These are phyloP conservation scores for Cryptosporidium felis DNA, from an alignment of 169 alveolate genomes.

Conservation along the genomic window DNA sequence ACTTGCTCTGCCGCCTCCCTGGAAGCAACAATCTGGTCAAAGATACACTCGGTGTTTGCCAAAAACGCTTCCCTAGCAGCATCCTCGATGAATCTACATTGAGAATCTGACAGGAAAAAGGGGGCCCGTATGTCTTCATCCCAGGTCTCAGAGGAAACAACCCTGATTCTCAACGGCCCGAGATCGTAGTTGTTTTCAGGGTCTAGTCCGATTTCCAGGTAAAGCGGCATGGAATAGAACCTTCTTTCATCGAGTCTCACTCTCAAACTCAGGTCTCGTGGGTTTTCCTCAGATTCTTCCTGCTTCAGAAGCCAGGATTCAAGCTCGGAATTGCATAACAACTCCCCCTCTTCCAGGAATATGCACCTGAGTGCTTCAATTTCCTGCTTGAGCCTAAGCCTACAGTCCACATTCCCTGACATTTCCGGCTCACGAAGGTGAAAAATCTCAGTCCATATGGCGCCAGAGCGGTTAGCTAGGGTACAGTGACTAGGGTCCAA, in stretches of 20 bases:
- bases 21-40: conserved; percentile 38
- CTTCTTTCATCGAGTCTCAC: neutral
- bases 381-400: conserved; percentile 12
- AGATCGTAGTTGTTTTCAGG: conserved; percentile 2
- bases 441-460: no score
- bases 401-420: neutral
- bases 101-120: conserved; percentile 56
- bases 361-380: conserved; percentile 31
- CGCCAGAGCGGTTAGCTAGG: no score
- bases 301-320: conserved; percentile 4
- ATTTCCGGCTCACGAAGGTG: no score
- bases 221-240: conserved; percentile 19
- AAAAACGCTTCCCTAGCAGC: conserved; percentile 10
- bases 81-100: neutral
- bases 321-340: neutral
- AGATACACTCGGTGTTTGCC: conserved; percentile 31
- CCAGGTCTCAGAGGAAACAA: neutral
- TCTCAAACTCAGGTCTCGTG: neutral
- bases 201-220: conserved; percentile 14
- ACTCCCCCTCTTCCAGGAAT: conserved; percentile 13
- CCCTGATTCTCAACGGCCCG: neutral
- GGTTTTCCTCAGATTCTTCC: neutral
- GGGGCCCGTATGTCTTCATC: neutral
- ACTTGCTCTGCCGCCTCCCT: conserved; percentile 37
- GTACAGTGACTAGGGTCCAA: conserved; percentile 61